Evolutionary conservation across 1,284 basidiomycete species (phyloP), one percentile per base, ranked within the genome.

Genomic region (Peniophora sp.): DNA sequence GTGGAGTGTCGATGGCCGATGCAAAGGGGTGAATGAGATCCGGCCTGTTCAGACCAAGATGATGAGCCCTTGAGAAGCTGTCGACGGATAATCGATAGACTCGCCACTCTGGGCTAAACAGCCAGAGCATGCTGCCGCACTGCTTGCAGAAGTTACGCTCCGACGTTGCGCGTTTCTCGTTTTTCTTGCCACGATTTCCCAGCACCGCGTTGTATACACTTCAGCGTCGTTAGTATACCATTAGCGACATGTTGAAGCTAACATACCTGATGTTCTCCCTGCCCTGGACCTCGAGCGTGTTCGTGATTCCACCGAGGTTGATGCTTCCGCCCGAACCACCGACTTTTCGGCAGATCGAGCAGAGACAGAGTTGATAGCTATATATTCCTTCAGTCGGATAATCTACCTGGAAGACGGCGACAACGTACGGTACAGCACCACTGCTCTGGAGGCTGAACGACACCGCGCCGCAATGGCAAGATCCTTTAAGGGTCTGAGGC

Each of bases 341-440:
- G 11, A 80, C 77, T 60, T 83, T 83, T 52, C 80, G 74, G 57
- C 81, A 83, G 55, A 83, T 81, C 32, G 79, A 81, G 58, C 80
- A 83, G 10, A 77, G 51, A 56, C 81, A 83, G 23, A 83, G 60
- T 75, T 79, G 77, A 32, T 6, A 32, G 12, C 27, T 32, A 12
- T 6, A 32, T 5, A 32, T n/a, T n/a, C n/a, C n/a, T n/a, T n/a
- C n/a, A n/a, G n/a, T n/a, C n/a, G n/a, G n/a, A n/a, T n/a, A n/a
- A n/a, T n/a, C n/a, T n/a, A n/a, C n/a, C n/a, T n/a, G n/a, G n/a
- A n/a, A n/a, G n/a, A n/a, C n/a, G n/a, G n/a, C n/a, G n/a, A n/a
- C n/a, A 32, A 32, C 27, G 59, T 80, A 83, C 2, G 81, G 79
- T 12, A 80, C 69, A 1, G 78, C 67, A 0, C 78, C 80, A 55